A percentile compares a stretch with the other conserved stretches of the same genome.
phyloP scores from a whole-genome alignment of 352 stramenopile species.

The Phytophthora fragariae region DNA sequence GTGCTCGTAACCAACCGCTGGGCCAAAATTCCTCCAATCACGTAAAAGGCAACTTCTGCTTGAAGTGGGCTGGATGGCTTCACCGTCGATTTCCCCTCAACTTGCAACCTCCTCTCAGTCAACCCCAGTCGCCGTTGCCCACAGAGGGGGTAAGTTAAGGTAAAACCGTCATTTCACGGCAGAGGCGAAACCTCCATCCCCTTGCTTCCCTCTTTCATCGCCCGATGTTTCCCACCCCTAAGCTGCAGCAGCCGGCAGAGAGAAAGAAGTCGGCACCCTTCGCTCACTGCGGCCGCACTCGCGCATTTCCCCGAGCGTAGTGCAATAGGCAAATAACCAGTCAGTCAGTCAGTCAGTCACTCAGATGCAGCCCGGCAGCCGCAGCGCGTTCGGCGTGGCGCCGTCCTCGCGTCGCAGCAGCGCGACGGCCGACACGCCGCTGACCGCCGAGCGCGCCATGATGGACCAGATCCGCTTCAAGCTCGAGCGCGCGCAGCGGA shows the following conservation, averaged over 20 bases:
- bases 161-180: conserved; percentile 12
- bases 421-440: conserved; percentile 23
- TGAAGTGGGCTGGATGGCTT: conserved; percentile 14
- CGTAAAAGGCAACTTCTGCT: neutral
- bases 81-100: neutral
- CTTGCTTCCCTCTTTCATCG: too few relatives aligned
- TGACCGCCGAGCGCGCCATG: conserved; percentile 70
- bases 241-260: too few relatives aligned
- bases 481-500: conserved; percentile 65
- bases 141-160: too few relatives aligned
- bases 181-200: conserved; percentile 24
- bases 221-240: too few relatives aligned
- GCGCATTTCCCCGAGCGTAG: conserved; percentile 10
- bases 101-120: too few relatives aligned
- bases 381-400: conserved; percentile 5
- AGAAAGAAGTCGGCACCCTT: neutral
- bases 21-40: neutral
- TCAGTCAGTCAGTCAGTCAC: conserved; percentile 13
- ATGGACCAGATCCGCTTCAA: conserved; percentile 80
- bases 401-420: conserved; percentile 17
- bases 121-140: too few relatives aligned
- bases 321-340: too few relatives aligned
- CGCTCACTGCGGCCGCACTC: conserved; percentile 9
- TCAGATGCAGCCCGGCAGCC: conserved; percentile 13
- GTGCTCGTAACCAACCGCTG: too few relatives aligned